A percentile compares a stretch with the other conserved stretches of the same genome.
Evolutionary conservation across 148 eudicot species (phyloP).

Genomic region (Amaranthus hypochondriacus): DNA sequence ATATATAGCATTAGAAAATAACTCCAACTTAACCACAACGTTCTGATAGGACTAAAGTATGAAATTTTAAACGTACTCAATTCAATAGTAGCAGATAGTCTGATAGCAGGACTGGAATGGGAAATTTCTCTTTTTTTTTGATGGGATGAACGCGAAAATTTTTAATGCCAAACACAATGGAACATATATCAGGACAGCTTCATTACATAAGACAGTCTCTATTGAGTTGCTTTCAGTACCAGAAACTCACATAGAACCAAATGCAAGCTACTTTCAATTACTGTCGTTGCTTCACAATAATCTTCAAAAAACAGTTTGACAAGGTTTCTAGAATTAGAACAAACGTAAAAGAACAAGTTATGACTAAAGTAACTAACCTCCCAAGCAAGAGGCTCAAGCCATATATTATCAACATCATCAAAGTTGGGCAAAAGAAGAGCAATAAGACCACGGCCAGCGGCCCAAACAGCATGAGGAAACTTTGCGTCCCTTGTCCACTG

Average conservation of each 20-base stretch:
- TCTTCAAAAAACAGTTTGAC: not conserved
- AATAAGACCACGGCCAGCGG: conserved; percentile 89
- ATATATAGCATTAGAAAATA: not conserved
- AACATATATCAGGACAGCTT: not conserved
- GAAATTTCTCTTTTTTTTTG: not conserved
- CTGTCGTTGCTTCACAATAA: not conserved
- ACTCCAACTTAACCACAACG: not conserved
- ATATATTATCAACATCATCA: conserved; percentile 75
- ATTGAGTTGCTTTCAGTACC: not conserved
- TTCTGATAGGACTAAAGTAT: not conserved
- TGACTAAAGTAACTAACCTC: conserved; percentile 48
- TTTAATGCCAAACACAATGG: not conserved
- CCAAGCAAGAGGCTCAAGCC: conserved; percentile 95
- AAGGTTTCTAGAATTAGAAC: not conserved
- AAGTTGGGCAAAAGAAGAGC: conserved; percentile 85
- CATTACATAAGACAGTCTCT: not conserved
- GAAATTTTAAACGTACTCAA: not conserved
- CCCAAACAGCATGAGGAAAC: conserved; percentile 95
- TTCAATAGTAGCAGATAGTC: not conserved
- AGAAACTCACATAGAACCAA: not conserved
- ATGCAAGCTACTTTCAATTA: not conserved
- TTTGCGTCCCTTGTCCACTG: conserved; percentile 89
- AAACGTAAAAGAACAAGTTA: not conserved
- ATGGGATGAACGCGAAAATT: not conserved
- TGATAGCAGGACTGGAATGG: not conserved